Evolutionary conservation across 352 stramenopile species (phyloP), one percentile per base, ranked within the genome.

Genomic region (Phytopythium chamaehyphon): DNA sequence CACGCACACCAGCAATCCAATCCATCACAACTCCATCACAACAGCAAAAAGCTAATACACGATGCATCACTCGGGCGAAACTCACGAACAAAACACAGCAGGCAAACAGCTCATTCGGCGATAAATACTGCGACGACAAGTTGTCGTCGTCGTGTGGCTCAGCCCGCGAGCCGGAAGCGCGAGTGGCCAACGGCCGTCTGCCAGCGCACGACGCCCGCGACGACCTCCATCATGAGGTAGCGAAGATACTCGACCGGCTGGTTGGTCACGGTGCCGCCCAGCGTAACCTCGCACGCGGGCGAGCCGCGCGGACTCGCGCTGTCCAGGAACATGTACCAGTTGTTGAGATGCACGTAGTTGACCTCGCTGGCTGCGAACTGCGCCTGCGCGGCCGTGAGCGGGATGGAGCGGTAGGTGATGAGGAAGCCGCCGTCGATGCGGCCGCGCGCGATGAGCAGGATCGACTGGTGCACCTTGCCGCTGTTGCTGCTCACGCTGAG

Each of bases 301-400:
- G 53, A 59, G 6, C 64, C 69, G 14, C 35, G 9, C 12, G 16
- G 31, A 1, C 47, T 64, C 35, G 42, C 19, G 44, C 59, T 54
- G 35, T 89, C 75, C 42, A 86, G 61, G 51, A 89, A 87, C 62
- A 83, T 86, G 61, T 86, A 89, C 78, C 78, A 89, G 58, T 83
- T 85, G 55, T 84, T 82, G 36, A 87, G 71, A 44, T 69, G 68
- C 40, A 84, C 69, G 55, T 80, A 76, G 55, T 74, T 69, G 40
- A 65, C 76, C 50, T 88, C 77, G 14, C 39, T 57, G 23, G 73
- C 56, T 14, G 69, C 61, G 52, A 85, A 87, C 36, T 63, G 49
- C 9, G 56, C 55, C 43, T 83, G 66, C 16, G 58, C 72, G 9
- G 58, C 40, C 9, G 73, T 64, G 40, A 89, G 50, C 38, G 78